Conservation (phyloP, 495 filamentous ascomycete species). For the Massariosphaeria phaeospora region DNA sequence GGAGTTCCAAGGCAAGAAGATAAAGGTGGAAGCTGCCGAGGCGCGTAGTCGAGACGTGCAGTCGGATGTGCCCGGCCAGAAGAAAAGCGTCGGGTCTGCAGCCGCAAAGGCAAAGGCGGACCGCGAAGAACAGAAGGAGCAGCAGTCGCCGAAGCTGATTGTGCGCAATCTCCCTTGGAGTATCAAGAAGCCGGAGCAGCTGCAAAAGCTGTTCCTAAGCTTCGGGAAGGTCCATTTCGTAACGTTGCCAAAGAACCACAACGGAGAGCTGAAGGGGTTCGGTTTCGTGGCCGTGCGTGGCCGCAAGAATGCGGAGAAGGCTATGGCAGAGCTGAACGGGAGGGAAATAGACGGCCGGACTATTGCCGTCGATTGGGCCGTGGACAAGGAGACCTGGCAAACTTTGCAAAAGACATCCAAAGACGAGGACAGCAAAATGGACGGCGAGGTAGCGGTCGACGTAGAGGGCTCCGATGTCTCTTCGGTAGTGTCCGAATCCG, state of each 20-base stretch:
- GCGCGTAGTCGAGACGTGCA: constrained; percentile 67
- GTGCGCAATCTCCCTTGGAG: constrained; percentile 95
- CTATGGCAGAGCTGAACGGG: constrained; percentile 77
- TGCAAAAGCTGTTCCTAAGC: constrained; percentile 69
- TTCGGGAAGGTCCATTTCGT: constrained; percentile 85
- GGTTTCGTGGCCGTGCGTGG: constrained; percentile 88
- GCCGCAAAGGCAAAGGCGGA: constrained; percentile 51
- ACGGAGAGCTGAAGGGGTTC: constrained; percentile 70
- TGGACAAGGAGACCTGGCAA: constrained; percentile 84
- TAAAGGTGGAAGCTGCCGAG: constrained; percentile 83
- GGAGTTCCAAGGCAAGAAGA: constrained; percentile 68
- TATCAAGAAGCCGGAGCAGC: constrained; percentile 76
- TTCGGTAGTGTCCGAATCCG: constrained; percentile 32
- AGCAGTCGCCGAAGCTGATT: constrained; percentile 76
- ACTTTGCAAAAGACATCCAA: constrained; percentile 46
- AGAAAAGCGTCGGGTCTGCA: constrained; percentile 11
- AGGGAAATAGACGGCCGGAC: constrained; percentile 81
- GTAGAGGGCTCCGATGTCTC: constrained; percentile 42
- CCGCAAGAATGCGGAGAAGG: constrained; percentile 86
- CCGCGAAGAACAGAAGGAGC: constrained; percentile 53
- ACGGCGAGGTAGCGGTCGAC: constrained; percentile 40
- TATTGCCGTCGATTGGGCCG: constrained; percentile 92
- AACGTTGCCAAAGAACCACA: constrained; percentile 70
- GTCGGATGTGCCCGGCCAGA: constrained; percentile 37
- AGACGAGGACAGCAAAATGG: constrained; percentile 34